A percentile compares a stretch with the other conserved stretches of the same genome.
These are phyloP conservation scores for Kokia cookei DNA, from an alignment of 441 rosid genomes.

Conservation along the genomic window DNA sequence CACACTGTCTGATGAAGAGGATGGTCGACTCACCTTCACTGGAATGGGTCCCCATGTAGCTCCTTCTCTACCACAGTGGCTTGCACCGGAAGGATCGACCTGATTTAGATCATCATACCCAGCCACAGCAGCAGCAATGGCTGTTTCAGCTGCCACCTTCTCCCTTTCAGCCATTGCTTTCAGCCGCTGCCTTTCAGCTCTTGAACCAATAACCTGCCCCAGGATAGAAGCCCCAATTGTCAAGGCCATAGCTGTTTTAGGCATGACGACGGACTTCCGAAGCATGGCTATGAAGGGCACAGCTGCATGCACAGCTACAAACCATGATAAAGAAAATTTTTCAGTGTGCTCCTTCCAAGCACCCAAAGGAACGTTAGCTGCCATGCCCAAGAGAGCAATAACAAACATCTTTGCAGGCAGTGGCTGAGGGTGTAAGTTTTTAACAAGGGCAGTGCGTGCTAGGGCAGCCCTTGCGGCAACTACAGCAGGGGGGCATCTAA, in stretches of 20 bases:
- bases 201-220: constrained; percentile 80
- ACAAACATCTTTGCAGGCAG: constrained; percentile 72
- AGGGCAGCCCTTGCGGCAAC: constrained; percentile 83
- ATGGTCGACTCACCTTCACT: constrained; percentile 3
- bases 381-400: constrained; percentile 81
- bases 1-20: constrained; percentile 15
- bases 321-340: constrained; percentile 80
- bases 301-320: constrained; percentile 82
- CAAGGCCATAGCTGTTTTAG: constrained; percentile 78
- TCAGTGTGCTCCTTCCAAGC: constrained; percentile 76
- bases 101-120: constrained; percentile 10
- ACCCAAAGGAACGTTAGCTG: constrained; percentile 70
- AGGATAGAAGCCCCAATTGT: constrained; percentile 77
- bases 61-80: constrained; percentile 33
- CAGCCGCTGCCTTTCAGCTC: constrained; percentile 73
- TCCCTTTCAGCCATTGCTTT: constrained; percentile 36
- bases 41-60: constrained; percentile 21
- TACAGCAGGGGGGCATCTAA: constrained; percentile 71
- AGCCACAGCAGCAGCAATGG: constrained; percentile 17
- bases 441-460: constrained; percentile 60
- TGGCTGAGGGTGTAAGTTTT: constrained; percentile 72
- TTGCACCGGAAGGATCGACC: constrained; percentile 12
- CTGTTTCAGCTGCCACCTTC: constrained; percentile 12
- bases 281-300: constrained; percentile 90
- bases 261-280: constrained; percentile 76